Conservation (phyloP, 73 alveolate genomes). For the Paraurostyla sp. region DNA sequence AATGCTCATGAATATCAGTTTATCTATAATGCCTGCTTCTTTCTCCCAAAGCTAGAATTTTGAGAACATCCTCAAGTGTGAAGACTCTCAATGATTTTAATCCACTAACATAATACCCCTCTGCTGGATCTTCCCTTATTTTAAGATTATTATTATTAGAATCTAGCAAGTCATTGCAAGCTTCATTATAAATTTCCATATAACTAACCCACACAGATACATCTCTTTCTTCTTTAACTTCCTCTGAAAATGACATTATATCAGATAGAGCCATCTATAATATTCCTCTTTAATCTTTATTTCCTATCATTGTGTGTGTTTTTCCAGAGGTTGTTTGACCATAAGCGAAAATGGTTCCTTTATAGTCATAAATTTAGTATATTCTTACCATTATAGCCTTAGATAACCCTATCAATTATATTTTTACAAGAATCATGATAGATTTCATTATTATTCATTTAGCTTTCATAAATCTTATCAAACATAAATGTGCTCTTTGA, state of each 20-base stretch:
- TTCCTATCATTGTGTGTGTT: conserved; percentile 90
- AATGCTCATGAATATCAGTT: conserved; percentile 94
- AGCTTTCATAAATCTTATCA: conserved; percentile 74
- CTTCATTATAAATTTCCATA: conserved; percentile 86
- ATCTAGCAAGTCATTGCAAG: conserved; percentile 82
- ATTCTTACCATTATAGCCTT: conserved; percentile 81
- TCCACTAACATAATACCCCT: conserved; percentile 89
- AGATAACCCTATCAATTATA: conserved; percentile 66
- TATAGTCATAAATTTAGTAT: not conserved
- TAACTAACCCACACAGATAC: conserved; percentile 74
- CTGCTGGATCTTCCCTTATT: conserved; percentile 76
- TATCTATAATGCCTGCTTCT: conserved; percentile 91
- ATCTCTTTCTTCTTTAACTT: conserved; percentile 65
- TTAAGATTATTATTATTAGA: conserved; percentile 74
- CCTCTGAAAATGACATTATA: conserved; percentile 62
- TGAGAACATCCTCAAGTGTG: conserved; percentile 88
- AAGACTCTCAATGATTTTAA: conserved; percentile 84
- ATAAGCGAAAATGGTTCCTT: conserved; percentile 84
- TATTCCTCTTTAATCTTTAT: conserved; percentile 78
- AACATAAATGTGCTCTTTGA: conserved; percentile 39
- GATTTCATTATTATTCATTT: conserved; percentile 65
- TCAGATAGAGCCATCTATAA: conserved; percentile 79
- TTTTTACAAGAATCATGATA: conserved; percentile 69
- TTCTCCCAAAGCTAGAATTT: conserved; percentile 90
- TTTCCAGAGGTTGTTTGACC: conserved; percentile 94